phyloP scores from a whole-genome alignment of 2,329 filamentous ascomycete species.

The Fusarium brachygibbosum region DNA sequence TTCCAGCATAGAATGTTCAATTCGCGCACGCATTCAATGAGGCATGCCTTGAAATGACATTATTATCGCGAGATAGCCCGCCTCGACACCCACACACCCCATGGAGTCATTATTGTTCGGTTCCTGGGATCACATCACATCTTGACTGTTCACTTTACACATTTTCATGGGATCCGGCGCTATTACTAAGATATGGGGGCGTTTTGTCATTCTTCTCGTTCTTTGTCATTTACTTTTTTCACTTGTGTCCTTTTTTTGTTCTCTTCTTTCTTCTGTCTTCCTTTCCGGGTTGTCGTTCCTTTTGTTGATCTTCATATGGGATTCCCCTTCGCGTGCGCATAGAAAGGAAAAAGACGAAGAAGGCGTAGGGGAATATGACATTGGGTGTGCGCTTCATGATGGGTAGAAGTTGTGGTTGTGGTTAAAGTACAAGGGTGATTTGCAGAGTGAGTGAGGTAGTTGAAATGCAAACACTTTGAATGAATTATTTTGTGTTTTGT shows the following conservation, averaged over 20 bases:
- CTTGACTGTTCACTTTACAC: constrained; percentile 28
- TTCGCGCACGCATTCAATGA: background rate
- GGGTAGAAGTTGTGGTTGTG: constrained; percentile 30
- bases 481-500: constrained; percentile 6
- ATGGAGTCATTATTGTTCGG: constrained; percentile 33
- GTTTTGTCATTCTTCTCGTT: constrained; percentile 39
- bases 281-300: constrained; percentile 28
- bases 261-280: constrained; percentile 17
- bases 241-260: constrained; percentile 28
- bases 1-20: constrained; percentile 28
- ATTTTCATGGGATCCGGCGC: constrained; percentile 49
- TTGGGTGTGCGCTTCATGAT: constrained; percentile 41
- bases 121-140: constrained; percentile 34
- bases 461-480: constrained; percentile 48
- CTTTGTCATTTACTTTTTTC: constrained; percentile 39
- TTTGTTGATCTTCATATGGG: constrained; percentile 24
- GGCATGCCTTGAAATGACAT: background rate
- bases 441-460: constrained; percentile 41
- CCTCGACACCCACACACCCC: constrained; percentile 14
- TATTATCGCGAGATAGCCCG: constrained; percentile 4
- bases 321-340: constrained; percentile 15
- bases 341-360: constrained; percentile 24
- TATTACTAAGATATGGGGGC: constrained; percentile 46
- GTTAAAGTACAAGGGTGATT: constrained; percentile 28
- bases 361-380: constrained; percentile 23